Percentiles rank a stretch among this genome's conserved stretches.
Evolutionary conservation across 345 rosid genomes (phyloP).

Genomic region (Eucalyptus shirleyi): DNA sequence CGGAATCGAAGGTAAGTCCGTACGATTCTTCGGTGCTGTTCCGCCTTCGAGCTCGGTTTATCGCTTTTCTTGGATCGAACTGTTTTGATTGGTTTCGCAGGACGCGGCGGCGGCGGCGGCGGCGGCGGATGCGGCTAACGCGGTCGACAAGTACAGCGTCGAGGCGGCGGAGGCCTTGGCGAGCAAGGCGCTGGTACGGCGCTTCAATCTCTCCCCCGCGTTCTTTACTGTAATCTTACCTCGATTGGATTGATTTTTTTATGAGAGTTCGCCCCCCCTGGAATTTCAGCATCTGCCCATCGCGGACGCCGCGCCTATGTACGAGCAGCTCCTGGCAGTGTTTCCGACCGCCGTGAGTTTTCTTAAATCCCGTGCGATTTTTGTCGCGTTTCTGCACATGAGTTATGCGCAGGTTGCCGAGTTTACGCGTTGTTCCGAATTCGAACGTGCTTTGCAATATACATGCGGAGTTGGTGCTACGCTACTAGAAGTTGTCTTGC

Average conservation of each 20-base stretch:
- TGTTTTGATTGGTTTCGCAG: background rate
- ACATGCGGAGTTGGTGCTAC: background rate
- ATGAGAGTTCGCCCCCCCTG: background rate
- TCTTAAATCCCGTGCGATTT: background rate
- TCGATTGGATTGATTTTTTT: background rate
- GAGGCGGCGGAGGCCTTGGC: conserved; percentile 77
- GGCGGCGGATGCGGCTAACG: background rate
- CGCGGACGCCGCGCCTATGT: conserved; percentile 62
- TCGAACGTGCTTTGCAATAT: background rate
- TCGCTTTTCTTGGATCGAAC: background rate
- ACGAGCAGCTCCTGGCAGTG: conserved; percentile 69
- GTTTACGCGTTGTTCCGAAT: background rate
- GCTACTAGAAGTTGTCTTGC: background rate
- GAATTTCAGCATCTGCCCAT: conserved; percentile 57
- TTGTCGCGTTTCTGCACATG: background rate
- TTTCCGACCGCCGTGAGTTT: conserved; percentile 86
- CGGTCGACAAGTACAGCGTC: conserved; percentile 63
- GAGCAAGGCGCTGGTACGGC: conserved; percentile 46
- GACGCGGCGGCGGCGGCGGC: background rate
- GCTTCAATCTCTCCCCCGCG: background rate
- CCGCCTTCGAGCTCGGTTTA: background rate
- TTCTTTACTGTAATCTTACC: background rate
- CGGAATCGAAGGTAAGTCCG: background rate
- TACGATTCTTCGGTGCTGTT: background rate
- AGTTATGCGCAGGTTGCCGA: background rate